A percentile compares a stretch with the other conserved stretches of the same genome.
Conservation (phyloP, 306 rosid genomes). For the Macrotyloma uniflorum region DNA sequence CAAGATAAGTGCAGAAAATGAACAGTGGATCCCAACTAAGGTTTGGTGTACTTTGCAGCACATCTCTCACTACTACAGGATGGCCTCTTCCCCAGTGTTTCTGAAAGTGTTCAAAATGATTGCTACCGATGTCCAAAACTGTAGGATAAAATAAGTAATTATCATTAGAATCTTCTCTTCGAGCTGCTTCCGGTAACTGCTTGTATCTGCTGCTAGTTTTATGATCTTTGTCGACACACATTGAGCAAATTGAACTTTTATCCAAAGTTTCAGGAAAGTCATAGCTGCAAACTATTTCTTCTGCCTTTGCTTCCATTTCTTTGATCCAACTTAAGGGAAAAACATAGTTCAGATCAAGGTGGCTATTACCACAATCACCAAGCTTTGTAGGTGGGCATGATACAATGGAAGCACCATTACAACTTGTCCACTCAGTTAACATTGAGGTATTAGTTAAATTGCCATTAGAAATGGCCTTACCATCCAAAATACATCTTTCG, state of each 20-base stretch:
- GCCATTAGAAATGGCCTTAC: conserved; percentile 46
- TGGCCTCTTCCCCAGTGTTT: conserved; percentile 97
- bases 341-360: conserved; percentile 79
- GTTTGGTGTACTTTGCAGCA: conserved; percentile 59
- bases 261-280: conserved; percentile 90
- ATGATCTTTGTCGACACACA: conserved; percentile 65
- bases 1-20: conserved; percentile 85
- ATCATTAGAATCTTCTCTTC: conserved; percentile 74
- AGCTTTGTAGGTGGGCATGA: conserved; percentile 69
- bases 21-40: conserved; percentile 86
- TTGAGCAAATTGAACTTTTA: conserved; percentile 64
- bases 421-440: conserved; percentile 48
- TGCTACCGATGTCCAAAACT: conserved; percentile 52
- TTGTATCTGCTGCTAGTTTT: conserved; percentile 49
- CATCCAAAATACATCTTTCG: conserved; percentile 44
- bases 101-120: conserved; percentile 90
- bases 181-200: conserved; percentile 69
- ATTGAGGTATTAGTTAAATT: conserved; percentile 48
- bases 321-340: conserved; percentile 74
- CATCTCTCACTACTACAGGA: conserved; percentile 81
- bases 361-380: conserved; percentile 74
- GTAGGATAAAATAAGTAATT: conserved; percentile 76
- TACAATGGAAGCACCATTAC: conserved; percentile 46
- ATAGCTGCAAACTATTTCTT: conserved; percentile 98
- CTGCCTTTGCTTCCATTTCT: conserved; percentile 89